phyloP scores from a whole-genome alignment of 257 asterid species.

The Petrea volubilis region DNA sequence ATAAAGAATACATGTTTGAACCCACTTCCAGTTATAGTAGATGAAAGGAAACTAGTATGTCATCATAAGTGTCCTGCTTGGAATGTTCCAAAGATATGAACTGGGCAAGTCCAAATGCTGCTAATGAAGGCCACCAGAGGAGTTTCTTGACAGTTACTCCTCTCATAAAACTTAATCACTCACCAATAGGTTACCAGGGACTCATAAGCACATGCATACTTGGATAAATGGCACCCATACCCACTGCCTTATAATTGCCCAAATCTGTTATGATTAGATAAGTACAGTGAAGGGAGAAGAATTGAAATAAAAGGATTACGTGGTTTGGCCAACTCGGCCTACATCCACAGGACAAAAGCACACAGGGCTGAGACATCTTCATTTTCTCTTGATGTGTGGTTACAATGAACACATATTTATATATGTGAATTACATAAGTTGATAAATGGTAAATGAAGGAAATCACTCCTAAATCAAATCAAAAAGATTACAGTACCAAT shows the following conservation, averaged over 20 bases:
- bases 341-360: too few relatives aligned
- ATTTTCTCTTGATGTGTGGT: too few relatives aligned
- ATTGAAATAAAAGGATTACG: too few relatives aligned
- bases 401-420: too few relatives aligned
- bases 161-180: not conserved
- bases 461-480: too few relatives aligned
- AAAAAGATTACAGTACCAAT: too few relatives aligned
- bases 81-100: not conserved
- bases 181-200: not conserved
- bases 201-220: constrained; percentile 2
- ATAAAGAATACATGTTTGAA: not conserved
- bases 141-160: not conserved
- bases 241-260: not conserved
- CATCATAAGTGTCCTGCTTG: not conserved
- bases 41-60: not conserved
- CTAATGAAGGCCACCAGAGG: not conserved
- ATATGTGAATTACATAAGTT: too few relatives aligned
- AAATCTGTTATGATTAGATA: not conserved
- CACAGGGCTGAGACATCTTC: too few relatives aligned
- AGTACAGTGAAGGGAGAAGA: too few relatives aligned
- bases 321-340: too few relatives aligned
- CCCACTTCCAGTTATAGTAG: not conserved
- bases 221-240: not conserved
- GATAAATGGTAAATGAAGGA: too few relatives aligned
- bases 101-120: not conserved